These are phyloP conservation scores for Gossypium raimondii DNA, from an alignment of 345 rosid genomes.

Conservation along the genomic window DNA sequence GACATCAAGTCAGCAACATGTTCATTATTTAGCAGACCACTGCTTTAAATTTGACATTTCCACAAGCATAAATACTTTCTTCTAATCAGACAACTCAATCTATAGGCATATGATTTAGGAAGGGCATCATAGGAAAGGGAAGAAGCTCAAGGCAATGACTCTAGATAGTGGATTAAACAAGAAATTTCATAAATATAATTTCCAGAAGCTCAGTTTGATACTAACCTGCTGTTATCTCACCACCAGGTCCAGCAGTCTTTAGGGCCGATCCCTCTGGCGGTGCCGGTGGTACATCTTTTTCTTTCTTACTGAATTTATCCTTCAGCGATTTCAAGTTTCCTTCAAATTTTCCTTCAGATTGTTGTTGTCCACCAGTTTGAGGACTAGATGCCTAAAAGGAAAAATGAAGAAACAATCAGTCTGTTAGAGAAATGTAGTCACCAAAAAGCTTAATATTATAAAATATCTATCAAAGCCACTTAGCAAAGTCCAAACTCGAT, in stretches of 20 bases:
- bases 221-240: slow-evolving; percentile 96
- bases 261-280: slow-evolving; percentile 73
- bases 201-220: background rate
- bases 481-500: slow-evolving; percentile 51
- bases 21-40: slow-evolving; percentile 2
- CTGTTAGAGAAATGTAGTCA: background rate
- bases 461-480: slow-evolving; percentile 7
- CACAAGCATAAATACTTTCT: background rate
- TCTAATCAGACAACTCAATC: slow-evolving; percentile 2
- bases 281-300: slow-evolving; percentile 72
- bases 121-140: background rate
- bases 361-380: slow-evolving; percentile 60
- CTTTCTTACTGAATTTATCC: slow-evolving; percentile 63
- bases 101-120: background rate
- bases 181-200: background rate
- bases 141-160: background rate
- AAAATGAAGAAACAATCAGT: background rate
- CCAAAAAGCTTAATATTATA: background rate
- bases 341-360: slow-evolving; percentile 71
- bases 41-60: background rate
- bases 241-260: slow-evolving; percentile 87
- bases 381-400: slow-evolving; percentile 78
- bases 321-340: slow-evolving; percentile 86
- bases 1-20: background rate
- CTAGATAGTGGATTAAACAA: background rate